These are phyloP conservation scores for Ceratobasidium sp. DNA, from an alignment of 1,284 basidiomycete species.

Conservation along the genomic window DNA sequence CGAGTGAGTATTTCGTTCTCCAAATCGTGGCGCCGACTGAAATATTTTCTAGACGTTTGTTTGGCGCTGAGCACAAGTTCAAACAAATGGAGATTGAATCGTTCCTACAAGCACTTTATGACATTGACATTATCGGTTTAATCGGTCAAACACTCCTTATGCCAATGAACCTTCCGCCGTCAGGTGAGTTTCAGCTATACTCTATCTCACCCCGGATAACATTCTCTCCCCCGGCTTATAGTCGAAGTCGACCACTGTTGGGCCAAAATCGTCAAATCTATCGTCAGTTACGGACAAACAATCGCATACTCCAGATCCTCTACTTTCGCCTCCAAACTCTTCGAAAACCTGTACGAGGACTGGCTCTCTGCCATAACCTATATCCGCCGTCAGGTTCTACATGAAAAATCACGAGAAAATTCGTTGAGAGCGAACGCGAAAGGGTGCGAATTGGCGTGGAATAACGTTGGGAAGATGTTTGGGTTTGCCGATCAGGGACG, in stretches of 20 bases:
- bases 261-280: neutral
- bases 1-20: neutral
- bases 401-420: neutral
- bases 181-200: neutral
- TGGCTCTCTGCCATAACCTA: neutral
- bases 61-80: conserved; percentile 13
- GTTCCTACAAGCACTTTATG: neutral
- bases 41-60: neutral
- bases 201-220: neutral
- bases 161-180: neutral
- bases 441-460: conserved; percentile 21
- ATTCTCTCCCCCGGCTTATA: neutral
- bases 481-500: neutral
- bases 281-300: conserved; percentile 13
- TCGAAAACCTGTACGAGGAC: neutral
- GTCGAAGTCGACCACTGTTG: conserved; percentile 4
- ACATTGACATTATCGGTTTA: conserved; percentile 2
- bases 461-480: conserved; percentile 19
- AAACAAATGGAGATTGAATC: neutral
- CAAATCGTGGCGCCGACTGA: neutral
- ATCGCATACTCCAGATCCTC: conserved; percentile 17
- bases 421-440: conserved; percentile 12
- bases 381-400: neutral
- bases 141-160: neutral
- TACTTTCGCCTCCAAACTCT: conserved; percentile 3